Conservation (phyloP, 2,329 filamentous ascomycete species). For the Colletotrichum abscissum region DNA sequence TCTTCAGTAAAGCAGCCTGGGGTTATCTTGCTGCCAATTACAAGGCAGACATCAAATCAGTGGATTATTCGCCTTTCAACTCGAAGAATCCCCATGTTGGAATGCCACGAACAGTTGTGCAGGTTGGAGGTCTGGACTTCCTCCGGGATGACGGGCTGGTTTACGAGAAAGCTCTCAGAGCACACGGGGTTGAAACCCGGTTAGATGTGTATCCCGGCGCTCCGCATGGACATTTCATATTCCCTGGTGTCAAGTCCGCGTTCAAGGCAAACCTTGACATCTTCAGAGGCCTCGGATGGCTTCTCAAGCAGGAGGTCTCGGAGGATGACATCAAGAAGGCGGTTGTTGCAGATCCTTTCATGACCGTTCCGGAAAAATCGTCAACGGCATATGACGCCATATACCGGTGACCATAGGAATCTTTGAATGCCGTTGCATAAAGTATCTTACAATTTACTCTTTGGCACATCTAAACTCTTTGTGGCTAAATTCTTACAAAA, state of each 20-base stretch:
- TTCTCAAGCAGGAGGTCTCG: background rate
- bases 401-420: no score
- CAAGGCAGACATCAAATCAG: conserved; percentile 42
- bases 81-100: conserved; percentile 42
- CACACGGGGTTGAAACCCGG: conserved; percentile 54
- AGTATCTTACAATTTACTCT: no score
- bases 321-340: background rate
- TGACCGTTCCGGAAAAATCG: no score
- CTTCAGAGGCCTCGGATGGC: background rate
- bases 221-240: background rate
- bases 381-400: no score
- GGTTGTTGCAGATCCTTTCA: background rate
- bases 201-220: conserved; percentile 3
- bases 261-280: background rate
- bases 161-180: conserved; percentile 59
- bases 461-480: no score
- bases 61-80: conserved; percentile 46
- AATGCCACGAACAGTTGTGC: conserved; percentile 59
- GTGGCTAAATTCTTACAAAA: no score
- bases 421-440: no score
- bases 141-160: conserved; percentile 63
- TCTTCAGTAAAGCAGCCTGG: conserved; percentile 44
- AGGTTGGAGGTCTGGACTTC: conserved; percentile 61
- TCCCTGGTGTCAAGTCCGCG: background rate
- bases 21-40: conserved; percentile 43